Conservation (phyloP, 768 basidiomycete genomes). For the Russula olivacea region DNA sequence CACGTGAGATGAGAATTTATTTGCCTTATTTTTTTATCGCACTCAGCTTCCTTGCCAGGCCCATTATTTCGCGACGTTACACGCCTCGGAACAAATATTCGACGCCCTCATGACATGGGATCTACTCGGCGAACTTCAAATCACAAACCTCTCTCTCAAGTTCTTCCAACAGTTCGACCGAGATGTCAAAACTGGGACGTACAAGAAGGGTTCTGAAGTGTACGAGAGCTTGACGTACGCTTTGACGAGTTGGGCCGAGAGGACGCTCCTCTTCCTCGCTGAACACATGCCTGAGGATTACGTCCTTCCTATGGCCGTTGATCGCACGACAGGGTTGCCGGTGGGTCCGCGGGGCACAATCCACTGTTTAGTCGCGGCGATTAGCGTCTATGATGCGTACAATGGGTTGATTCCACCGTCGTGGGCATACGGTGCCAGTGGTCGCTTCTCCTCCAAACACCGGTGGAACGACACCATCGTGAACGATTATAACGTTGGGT, state of each 20-base stretch:
- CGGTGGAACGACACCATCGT: background rate
- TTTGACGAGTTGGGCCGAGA: slow-evolving; percentile 6
- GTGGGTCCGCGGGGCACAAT: background rate
- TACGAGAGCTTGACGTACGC: slow-evolving; percentile 2
- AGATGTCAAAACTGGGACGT: slow-evolving; percentile 2
- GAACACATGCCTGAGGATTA: slow-evolving; percentile 8
- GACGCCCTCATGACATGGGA: slow-evolving; percentile 13
- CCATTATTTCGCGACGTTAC: slow-evolving; percentile 12
- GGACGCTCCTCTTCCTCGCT: slow-evolving; percentile 1
- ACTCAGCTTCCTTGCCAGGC: slow-evolving; percentile 3
- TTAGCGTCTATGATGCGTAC: background rate
- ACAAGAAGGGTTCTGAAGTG: background rate
- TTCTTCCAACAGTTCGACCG: slow-evolving; percentile 14
- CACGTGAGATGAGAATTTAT: background rate
- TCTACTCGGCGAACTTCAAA: background rate
- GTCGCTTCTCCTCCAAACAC: background rate
- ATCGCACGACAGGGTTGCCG: slow-evolving; percentile 1
- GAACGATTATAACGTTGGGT: background rate
- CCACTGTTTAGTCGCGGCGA: background rate
- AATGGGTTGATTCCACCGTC: slow-evolving; percentile 8
- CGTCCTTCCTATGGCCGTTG: background rate
- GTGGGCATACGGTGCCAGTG: background rate
- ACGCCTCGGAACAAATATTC: slow-evolving; percentile 5
- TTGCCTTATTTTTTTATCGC: background rate
- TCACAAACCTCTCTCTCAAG: slow-evolving; percentile 9